Conservation (phyloP, 176 grass and related monocot species). For the Rhynchospora tenuis region DNA sequence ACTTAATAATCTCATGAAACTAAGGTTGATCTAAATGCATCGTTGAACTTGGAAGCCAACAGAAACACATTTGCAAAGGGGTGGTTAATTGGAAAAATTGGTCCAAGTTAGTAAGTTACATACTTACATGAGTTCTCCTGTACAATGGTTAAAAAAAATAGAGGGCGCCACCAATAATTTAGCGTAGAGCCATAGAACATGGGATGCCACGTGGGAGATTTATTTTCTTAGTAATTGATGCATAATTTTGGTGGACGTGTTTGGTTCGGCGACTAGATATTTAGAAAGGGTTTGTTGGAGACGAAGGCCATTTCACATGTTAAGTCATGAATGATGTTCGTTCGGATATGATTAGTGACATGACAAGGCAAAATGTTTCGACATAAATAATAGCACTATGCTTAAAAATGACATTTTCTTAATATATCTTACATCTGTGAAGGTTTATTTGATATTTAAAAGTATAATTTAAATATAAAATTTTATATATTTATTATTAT, state of each 20-base stretch:
- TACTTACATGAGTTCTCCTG: not conserved
- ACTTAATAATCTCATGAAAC: not conserved
- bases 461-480: no score
- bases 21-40: not conserved
- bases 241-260: not conserved
- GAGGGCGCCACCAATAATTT: not conserved
- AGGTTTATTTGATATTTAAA: no score
- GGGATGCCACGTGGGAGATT: constrained; percentile 17
- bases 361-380: not conserved
- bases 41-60: not conserved
- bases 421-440: no score
- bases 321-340: not conserved
- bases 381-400: not conserved
- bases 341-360: not conserved
- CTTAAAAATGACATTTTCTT: no score
- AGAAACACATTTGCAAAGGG: not conserved
- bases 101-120: not conserved
- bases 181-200: not conserved
- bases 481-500: no score
- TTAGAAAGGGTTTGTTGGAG: not conserved
- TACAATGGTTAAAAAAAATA: not conserved
- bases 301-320: not conserved
- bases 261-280: constrained; percentile 4
- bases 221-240: not conserved
- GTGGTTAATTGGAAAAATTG: not conserved